phyloP scores from a whole-genome alignment of 176 grass and related monocot species.

The Pontederia paniculata region DNA sequence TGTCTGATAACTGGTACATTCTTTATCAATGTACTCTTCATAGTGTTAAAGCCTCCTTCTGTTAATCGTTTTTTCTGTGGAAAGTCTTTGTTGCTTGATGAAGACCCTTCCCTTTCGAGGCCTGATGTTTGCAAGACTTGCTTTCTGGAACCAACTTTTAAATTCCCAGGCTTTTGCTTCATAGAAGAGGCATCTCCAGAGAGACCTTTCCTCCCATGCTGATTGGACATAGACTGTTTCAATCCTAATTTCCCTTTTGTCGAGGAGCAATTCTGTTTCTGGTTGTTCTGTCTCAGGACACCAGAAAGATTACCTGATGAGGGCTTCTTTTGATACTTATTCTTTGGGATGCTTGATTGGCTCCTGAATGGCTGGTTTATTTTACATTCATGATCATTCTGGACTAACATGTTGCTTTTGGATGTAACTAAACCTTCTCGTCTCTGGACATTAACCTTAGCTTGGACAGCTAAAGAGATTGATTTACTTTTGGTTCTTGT shows the following conservation, averaged over 20 bases:
- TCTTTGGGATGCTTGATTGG: constrained; percentile 42
- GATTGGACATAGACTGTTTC: constrained; percentile 30
- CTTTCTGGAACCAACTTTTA: constrained; percentile 26
- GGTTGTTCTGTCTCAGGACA: constrained; percentile 64
- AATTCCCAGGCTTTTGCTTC: constrained; percentile 29
- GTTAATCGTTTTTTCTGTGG: constrained; percentile 40
- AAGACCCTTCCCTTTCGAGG: constrained; percentile 27
- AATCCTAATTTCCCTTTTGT: constrained; percentile 36
- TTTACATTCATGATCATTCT: constrained; percentile 49
- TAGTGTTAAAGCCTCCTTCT: constrained; percentile 18
- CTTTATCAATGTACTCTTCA: constrained; percentile 30
- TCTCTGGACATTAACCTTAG: constrained; percentile 82
- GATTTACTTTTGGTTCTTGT: constrained; percentile 57
- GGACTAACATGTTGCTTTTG: constrained; percentile 29
- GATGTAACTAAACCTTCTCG: constrained; percentile 46
- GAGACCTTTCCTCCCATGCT: constrained; percentile 24
- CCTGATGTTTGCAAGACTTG: constrained; percentile 19
- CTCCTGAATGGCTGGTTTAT: constrained; percentile 38
- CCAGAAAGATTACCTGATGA: constrained; percentile 27
- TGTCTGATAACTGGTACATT: constrained; percentile 29
- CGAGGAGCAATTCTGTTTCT: constrained; percentile 38
- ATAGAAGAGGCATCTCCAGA: constrained; percentile 32
- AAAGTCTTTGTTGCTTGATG: constrained; percentile 32
- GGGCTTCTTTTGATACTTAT: constrained; percentile 40
- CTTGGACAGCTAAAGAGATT: constrained; percentile 58